phyloP scores from a whole-genome alignment of 192 early-diverging fungal species.

The Coemansia biformis region DNA sequence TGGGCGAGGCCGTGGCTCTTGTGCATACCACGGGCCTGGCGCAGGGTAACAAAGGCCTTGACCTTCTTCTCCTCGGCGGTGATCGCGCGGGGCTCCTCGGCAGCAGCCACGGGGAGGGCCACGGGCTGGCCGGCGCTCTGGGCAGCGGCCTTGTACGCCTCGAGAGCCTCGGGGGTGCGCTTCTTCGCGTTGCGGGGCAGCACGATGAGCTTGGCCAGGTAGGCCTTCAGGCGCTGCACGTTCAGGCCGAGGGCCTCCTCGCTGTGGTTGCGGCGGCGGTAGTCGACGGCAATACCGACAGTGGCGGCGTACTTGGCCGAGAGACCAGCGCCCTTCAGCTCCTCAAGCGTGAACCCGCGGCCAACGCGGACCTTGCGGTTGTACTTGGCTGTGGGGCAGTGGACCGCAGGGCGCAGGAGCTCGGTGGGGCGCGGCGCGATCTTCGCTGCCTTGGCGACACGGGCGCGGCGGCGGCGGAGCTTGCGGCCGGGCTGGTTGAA shows the following conservation, averaged over 20 bases:
- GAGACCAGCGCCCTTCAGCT: slow-evolving; percentile 91
- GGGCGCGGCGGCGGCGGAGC: slow-evolving; percentile 79
- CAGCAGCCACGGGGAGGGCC: slow-evolving; percentile 13
- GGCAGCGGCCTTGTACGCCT: slow-evolving; percentile 46
- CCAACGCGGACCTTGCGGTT: slow-evolving; percentile 95
- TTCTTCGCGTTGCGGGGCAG: slow-evolving; percentile 92
- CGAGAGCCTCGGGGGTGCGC: slow-evolving; percentile 54
- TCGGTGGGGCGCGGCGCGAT: slow-evolving; percentile 96
- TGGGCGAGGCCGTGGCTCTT: slow-evolving; percentile 42
- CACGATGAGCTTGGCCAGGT: slow-evolving; percentile 91
- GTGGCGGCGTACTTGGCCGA: slow-evolving; percentile 86
- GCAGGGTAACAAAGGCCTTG: slow-evolving; percentile 46
- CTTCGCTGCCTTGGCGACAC: slow-evolving; percentile 90
- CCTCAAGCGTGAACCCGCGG: slow-evolving; percentile 97
- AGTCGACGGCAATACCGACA: slow-evolving; percentile 95
- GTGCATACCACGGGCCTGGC: slow-evolving; percentile 41
- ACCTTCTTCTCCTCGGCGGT: slow-evolving; percentile 55
- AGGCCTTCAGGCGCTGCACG: slow-evolving; percentile 89
- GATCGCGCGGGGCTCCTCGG: slow-evolving; percentile 51
- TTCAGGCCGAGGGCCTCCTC: slow-evolving; percentile 90
- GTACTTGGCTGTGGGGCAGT: slow-evolving; percentile 95
- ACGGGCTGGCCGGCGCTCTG: slow-evolving; percentile 41
- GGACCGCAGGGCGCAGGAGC: slow-evolving; percentile 92
- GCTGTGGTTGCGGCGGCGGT: slow-evolving; percentile 93
- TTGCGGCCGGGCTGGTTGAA: slow-evolving; percentile 85